Conservation (phyloP, 2,329 filamentous ascomycete species). For the Cryphonectria parasitica region DNA sequence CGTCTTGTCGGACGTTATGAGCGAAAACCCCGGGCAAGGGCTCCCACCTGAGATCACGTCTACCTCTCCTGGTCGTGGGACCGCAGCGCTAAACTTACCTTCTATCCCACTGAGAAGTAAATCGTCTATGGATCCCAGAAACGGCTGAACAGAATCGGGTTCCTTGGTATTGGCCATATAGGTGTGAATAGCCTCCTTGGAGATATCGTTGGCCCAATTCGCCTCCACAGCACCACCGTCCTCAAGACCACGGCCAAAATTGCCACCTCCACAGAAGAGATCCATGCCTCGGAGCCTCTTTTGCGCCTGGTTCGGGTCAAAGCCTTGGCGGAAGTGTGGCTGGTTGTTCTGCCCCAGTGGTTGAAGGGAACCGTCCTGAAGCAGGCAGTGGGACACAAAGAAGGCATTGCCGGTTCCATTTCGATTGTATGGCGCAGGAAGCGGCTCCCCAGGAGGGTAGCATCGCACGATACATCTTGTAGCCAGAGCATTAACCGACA, state of each 20-base stretch:
- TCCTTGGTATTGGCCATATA: conserved; percentile 68
- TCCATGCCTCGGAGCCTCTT: conserved; percentile 64
- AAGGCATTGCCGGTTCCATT: conserved; percentile 70
- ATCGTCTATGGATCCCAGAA: conserved; percentile 74
- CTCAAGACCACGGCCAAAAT: conserved; percentile 76
- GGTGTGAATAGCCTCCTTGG: conserved; percentile 66
- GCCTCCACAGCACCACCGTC: conserved; percentile 70
- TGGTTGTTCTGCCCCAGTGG: conserved; percentile 7
- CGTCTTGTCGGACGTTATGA: conserved; percentile 60
- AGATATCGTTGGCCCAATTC: conserved; percentile 70
- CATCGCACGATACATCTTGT: conserved; percentile 64
- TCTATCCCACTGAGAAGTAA: conserved; percentile 60
- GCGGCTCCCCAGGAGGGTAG: conserved; percentile 47
- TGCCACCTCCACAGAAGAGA: conserved; percentile 78
- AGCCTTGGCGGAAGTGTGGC: conserved; percentile 51
- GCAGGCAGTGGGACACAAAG: conserved; percentile 56
- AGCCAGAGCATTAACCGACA: conserved; percentile 48
- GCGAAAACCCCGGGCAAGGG: conserved; percentile 78
- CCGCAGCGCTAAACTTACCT: conserved; percentile 49
- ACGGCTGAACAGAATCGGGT: conserved; percentile 53
- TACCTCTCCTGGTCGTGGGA: conserved; percentile 66
- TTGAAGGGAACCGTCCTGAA: conserved; percentile 29
- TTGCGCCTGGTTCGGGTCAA: conserved; percentile 46
- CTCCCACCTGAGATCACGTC: conserved; percentile 73
- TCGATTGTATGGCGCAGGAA: conserved; percentile 68